These are phyloP conservation scores for Fusarium pseudocircinatum DNA, from an alignment of 2,329 filamentous ascomycete species.

Conservation along the genomic window DNA sequence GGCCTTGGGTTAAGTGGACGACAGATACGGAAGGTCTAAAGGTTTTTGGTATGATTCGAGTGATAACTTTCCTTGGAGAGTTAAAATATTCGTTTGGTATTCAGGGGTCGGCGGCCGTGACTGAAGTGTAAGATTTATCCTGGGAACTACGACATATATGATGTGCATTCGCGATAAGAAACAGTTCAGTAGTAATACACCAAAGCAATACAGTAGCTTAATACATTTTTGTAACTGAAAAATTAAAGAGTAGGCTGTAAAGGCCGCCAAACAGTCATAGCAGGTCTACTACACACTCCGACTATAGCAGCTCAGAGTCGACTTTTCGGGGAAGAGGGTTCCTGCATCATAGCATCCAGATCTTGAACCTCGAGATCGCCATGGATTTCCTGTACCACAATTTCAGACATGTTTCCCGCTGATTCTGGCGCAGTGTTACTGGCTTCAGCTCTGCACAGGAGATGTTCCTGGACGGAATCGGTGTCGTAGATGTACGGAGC, in stretches of 20 bases:
- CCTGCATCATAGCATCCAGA: background rate
- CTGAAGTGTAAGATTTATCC: background rate
- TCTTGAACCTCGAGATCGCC: background rate
- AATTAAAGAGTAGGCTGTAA: too few species aligned
- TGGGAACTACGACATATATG: background rate
- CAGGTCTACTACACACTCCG: background rate
- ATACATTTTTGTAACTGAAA: too few species aligned
- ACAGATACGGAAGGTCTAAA: background rate
- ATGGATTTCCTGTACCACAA: fast-evolving
- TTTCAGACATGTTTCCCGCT: background rate
- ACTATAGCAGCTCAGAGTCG: background rate
- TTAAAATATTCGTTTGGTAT: background rate
- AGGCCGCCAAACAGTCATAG: background rate
- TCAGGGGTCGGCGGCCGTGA: background rate
- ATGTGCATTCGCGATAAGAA: background rate
- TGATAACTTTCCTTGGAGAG: fast-evolving
- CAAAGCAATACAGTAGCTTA: fast-evolving
- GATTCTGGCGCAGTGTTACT: background rate
- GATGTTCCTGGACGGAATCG: background rate
- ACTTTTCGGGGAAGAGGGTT: background rate
- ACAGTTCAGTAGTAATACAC: background rate
- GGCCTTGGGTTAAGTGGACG: too few species aligned
- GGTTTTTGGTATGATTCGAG: fast-evolving
- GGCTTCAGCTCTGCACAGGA: background rate
- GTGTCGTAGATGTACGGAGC: constrained; percentile 8